phyloP scores from a whole-genome alignment of 345 rosid genomes.

The Euclidium syriacum region DNA sequence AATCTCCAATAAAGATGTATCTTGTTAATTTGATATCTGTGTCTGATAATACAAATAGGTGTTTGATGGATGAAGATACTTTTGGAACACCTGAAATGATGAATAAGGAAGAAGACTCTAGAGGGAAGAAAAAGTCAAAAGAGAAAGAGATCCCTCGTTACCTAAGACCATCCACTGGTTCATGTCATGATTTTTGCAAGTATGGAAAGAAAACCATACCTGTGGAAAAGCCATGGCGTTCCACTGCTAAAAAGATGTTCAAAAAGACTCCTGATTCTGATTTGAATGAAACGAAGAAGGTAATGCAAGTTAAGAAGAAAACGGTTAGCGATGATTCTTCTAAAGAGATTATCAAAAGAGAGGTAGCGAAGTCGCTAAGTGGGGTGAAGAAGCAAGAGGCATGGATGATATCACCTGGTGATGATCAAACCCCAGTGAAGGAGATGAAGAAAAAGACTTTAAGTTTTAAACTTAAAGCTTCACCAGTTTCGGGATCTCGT shows the following conservation, averaged over 20 bases:
- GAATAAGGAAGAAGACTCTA: conserved; percentile 29
- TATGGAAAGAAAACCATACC: conserved; percentile 52
- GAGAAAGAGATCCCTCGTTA: conserved; percentile 58
- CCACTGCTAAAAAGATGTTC: conserved; percentile 33
- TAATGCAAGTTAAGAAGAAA: conserved; percentile 18
- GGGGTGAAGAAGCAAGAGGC: conserved; percentile 18
- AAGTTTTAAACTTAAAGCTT: conserved; percentile 16
- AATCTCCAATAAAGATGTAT: background rate
- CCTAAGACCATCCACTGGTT: conserved; percentile 79
- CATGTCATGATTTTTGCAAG: conserved; percentile 90
- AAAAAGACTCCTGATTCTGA: conserved; percentile 34
- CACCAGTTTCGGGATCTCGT: conserved; percentile 20
- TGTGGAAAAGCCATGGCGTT: conserved; percentile 44
- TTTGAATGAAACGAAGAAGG: conserved; percentile 32
- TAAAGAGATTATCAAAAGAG: conserved; percentile 29
- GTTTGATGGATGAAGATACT: conserved; percentile 44
- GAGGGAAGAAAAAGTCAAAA: conserved; percentile 29
- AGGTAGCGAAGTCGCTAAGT: conserved; percentile 18
- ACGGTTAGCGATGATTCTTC: conserved; percentile 13
- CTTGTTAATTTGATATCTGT: background rate
- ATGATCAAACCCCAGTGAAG: conserved; percentile 24
- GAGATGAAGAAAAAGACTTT: conserved; percentile 19
- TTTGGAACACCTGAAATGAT: conserved; percentile 33
- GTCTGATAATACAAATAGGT: conserved; percentile 13
- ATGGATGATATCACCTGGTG: conserved; percentile 5